Conservation (phyloP, 179 eudicot species). For the Spergularia azorica region DNA sequence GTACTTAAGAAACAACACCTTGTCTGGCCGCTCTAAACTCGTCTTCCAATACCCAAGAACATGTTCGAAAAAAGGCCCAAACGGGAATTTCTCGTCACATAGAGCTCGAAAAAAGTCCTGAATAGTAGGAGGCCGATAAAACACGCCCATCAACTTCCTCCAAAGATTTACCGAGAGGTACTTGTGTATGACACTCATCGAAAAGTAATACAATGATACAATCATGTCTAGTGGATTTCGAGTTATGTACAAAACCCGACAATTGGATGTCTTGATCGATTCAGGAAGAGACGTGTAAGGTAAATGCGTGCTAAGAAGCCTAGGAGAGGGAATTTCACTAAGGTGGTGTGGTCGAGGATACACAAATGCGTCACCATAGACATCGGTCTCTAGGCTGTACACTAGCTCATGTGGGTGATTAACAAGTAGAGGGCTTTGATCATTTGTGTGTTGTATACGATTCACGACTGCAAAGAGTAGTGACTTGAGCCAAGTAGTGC, state of each 20-base stretch:
- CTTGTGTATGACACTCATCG: slow-evolving; percentile 15
- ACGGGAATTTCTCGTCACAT: slow-evolving; percentile 22
- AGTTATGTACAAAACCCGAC: slow-evolving; percentile 22
- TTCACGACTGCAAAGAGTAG: slow-evolving; percentile 9
- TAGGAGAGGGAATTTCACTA: slow-evolving; percentile 9
- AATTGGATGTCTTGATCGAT: slow-evolving; percentile 16
- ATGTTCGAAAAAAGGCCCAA: slow-evolving; percentile 22
- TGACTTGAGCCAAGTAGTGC: slow-evolving; percentile 27
- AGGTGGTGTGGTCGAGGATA: slow-evolving; percentile 25
- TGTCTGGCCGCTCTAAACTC: slow-evolving; percentile 24
- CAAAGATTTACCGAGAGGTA: slow-evolving; percentile 15
- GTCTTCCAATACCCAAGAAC: slow-evolving; percentile 21
- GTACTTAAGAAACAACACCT: slow-evolving; percentile 23
- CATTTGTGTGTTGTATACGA: neutral
- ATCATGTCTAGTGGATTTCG: slow-evolving; percentile 25
- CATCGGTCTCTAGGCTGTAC: slow-evolving; percentile 22
- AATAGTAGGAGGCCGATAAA: slow-evolving; percentile 18
- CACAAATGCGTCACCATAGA: slow-evolving; percentile 19
- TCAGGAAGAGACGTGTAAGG: slow-evolving; percentile 20
- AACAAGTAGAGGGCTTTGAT: slow-evolving; percentile 2
- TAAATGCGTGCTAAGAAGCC: slow-evolving; percentile 22
- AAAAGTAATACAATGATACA: slow-evolving; percentile 23
- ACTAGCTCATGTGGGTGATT: slow-evolving; percentile 28
- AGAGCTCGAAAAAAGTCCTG: slow-evolving; percentile 20
- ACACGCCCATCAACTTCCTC: slow-evolving; percentile 19